Percentiles rank a stretch among this genome's conserved stretches.
phyloP scores from a whole-genome alignment of 129 eudicot species.

The Saussurea involucrata region DNA sequence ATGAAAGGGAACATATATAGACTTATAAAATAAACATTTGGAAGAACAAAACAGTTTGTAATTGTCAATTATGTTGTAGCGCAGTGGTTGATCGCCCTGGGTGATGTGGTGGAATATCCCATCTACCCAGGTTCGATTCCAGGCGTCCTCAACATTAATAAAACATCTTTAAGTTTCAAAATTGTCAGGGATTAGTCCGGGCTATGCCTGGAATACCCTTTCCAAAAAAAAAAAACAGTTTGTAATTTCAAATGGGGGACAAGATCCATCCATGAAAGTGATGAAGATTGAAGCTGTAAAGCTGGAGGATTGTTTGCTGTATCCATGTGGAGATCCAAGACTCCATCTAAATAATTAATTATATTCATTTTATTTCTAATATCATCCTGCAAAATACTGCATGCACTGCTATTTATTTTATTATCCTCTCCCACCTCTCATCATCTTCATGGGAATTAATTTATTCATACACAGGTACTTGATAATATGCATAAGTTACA shows the following conservation, averaged over 20 bases:
- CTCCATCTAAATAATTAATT: slow-evolving; percentile 11
- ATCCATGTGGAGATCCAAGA: slow-evolving; percentile 42
- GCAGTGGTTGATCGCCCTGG: too few relatives aligned
- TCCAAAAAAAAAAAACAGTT: slow-evolving; percentile 33
- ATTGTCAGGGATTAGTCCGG: too few relatives aligned
- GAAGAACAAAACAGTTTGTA: slow-evolving; percentile 36
- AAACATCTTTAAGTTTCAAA: too few relatives aligned
- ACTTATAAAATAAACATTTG: slow-evolving; percentile 36
- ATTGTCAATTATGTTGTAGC: too few relatives aligned
- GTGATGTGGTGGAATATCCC: too few relatives aligned
- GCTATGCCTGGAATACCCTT: too few relatives aligned
- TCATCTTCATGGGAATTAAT: neutral
- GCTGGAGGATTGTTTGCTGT: slow-evolving; percentile 43
- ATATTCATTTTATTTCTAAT: neutral
- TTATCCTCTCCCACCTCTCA: slow-evolving; percentile 26
- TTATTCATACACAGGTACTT: neutral
- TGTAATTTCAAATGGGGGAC: slow-evolving; percentile 35
- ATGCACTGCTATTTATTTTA: slow-evolving; percentile 26
- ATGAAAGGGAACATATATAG: slow-evolving; percentile 15
- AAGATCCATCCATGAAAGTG: slow-evolving; percentile 43
- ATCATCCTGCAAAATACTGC: slow-evolving; percentile 20
- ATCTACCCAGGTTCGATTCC: too few relatives aligned
- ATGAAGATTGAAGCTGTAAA: slow-evolving; percentile 39
- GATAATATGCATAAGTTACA: slow-evolving; percentile 15
- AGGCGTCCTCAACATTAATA: too few relatives aligned